These are phyloP conservation scores for Kurtzmaniella cleridarum DNA, from an alignment of 805 yeast genomes.

Conservation along the genomic window DNA sequence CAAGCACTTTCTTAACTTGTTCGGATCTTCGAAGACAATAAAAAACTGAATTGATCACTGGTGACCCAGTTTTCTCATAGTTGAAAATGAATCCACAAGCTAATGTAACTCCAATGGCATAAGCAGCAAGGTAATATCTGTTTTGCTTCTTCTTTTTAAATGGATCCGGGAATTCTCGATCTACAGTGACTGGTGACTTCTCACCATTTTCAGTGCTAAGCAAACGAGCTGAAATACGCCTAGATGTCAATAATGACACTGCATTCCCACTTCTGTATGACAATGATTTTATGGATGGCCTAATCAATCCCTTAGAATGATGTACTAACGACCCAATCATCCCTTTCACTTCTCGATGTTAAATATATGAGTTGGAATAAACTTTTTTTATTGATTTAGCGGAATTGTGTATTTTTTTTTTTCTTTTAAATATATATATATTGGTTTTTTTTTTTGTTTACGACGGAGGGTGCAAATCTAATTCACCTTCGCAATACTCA, in stretches of 20 bases:
- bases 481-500: too few species aligned
- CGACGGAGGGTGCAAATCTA: too few species aligned
- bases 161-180: conserved; percentile 81
- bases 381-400: too few species aligned
- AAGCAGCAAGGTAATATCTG: conserved; percentile 46
- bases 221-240: not conserved
- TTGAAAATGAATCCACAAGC: conserved; percentile 65
- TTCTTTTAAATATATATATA: too few species aligned
- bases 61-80: conserved; percentile 88
- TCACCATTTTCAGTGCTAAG: not conserved
- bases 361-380: too few species aligned
- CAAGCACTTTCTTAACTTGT: conserved; percentile 56
- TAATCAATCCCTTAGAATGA: too few species aligned
- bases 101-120: conserved; percentile 34
- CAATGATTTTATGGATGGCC: not conserved
- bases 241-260: not conserved
- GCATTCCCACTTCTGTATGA: not conserved
- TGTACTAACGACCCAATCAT: too few species aligned
- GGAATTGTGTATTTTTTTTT: too few species aligned
- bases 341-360: too few species aligned
- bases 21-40: conserved; percentile 78
- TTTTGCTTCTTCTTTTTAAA: conserved; percentile 47
- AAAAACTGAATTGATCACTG: conserved; percentile 80
- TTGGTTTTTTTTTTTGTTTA: too few species aligned
- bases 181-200: conserved; percentile 45